These are phyloP conservation scores for Citrullus amarus DNA, from an alignment of 306 rosid genomes.

Conservation along the genomic window DNA sequence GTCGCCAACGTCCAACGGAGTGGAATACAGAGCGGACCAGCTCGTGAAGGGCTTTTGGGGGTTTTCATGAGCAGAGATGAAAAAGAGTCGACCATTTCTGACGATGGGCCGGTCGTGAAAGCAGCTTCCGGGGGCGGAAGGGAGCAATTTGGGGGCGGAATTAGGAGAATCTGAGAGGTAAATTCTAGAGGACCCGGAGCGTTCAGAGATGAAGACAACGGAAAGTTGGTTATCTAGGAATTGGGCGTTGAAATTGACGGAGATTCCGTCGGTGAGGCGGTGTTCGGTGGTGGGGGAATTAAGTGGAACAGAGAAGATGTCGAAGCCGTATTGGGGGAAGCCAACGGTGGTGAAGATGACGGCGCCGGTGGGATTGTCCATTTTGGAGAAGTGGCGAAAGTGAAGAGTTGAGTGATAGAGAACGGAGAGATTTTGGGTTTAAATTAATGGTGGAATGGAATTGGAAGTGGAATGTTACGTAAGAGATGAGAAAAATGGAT, in stretches of 20 bases:
- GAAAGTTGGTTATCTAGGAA: slow-evolving; percentile 21
- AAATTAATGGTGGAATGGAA: not conserved
- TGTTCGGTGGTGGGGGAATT: slow-evolving; percentile 15
- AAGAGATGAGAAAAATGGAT: not conserved
- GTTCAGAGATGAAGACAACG: slow-evolving; percentile 56
- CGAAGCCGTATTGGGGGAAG: slow-evolving; percentile 59
- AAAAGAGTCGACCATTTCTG: slow-evolving; percentile 30
- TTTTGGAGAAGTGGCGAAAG: not conserved
- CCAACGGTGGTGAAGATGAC: slow-evolving; percentile 52
- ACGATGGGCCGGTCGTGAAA: slow-evolving; percentile 61
- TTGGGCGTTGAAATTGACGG: slow-evolving; percentile 71
- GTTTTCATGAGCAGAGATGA: slow-evolving; percentile 53
- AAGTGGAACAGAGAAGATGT: slow-evolving; percentile 31
- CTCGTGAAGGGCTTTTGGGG: slow-evolving; percentile 27
- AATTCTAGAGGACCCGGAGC: slow-evolving; percentile 45
- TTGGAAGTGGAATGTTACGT: not conserved
- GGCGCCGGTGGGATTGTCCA: slow-evolving; percentile 38
- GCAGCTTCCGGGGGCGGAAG: slow-evolving; percentile 23
- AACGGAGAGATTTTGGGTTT: not conserved
- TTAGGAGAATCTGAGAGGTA: slow-evolving; percentile 26
- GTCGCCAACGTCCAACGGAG: not conserved
- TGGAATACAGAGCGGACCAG: slow-evolving; percentile 52
- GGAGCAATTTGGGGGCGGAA: slow-evolving; percentile 15
- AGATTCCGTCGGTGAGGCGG: slow-evolving; percentile 56
- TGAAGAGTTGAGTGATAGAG: not conserved